A percentile compares a stretch with the other conserved stretches of the same genome.
Evolutionary conservation across 805 yeast species (phyloP).

Genomic region (Tetrapisispora nanseiensis): DNA sequence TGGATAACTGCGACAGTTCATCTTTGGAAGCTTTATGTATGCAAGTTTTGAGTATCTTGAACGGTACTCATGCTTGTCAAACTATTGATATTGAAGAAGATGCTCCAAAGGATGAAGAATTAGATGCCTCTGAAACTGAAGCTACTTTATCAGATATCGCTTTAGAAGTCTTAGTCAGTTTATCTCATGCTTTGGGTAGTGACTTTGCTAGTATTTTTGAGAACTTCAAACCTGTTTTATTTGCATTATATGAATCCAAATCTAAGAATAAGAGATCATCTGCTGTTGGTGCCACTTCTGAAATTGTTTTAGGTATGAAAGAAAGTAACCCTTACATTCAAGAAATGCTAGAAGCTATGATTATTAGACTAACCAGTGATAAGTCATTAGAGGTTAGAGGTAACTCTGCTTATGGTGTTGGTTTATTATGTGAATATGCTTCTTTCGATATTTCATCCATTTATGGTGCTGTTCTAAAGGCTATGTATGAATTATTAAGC

Average conservation of each 20-base stretch:
- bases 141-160: conserved; percentile 77
- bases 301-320: conserved; percentile 69
- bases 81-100: conserved; percentile 60
- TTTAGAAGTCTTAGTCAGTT: conserved; percentile 70
- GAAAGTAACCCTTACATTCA: conserved; percentile 53
- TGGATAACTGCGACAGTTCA: conserved; percentile 48
- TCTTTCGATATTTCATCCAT: conserved; percentile 46
- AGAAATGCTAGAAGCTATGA: conserved; percentile 62
- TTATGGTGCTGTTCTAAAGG: conserved; percentile 59
- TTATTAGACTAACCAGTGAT: conserved; percentile 59
- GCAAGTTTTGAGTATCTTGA: conserved; percentile 61
- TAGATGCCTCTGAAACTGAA: conserved; percentile 47
- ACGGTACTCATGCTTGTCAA: conserved; percentile 80
- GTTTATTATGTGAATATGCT: conserved; percentile 50
- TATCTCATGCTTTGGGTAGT: conserved; percentile 66
- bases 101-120: conserved; percentile 44
- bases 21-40: conserved; percentile 59
- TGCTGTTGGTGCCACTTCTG: conserved; percentile 86
- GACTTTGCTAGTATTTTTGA: conserved; percentile 69
- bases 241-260: conserved; percentile 48
- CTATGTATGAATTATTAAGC: conserved; percentile 60
- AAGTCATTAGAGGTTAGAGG: conserved; percentile 83
- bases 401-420: conserved; percentile 93
- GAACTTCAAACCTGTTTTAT: conserved; percentile 57
- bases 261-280: conserved; percentile 68